Percentiles rank a stretch among this genome's conserved stretches.
phyloP scores from a whole-genome alignment of 192 early-diverging fungal genomes.

The Coemansia sp. region DNA sequence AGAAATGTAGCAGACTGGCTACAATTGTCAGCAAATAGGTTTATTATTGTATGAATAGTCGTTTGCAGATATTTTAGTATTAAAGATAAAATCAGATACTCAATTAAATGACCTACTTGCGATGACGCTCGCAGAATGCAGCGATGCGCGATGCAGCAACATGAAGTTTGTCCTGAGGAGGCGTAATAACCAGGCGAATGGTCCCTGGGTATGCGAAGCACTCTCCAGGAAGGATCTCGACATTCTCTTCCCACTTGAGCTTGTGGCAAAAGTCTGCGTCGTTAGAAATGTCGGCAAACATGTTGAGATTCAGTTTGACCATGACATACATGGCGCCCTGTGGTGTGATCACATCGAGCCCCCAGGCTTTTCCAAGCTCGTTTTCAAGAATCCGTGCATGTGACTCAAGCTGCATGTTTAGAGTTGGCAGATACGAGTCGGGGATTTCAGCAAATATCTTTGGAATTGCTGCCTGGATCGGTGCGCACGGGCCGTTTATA shows the following conservation, averaged over 20 bases:
- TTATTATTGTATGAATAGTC: too few species aligned
- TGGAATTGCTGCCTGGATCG: slow-evolving; percentile 74
- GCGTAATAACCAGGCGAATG: slow-evolving; percentile 77
- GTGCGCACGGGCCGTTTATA: slow-evolving; percentile 77
- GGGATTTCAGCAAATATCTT: slow-evolving; percentile 76
- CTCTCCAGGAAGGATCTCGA: slow-evolving; percentile 80
- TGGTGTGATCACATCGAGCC: slow-evolving; percentile 72
- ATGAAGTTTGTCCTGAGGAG: slow-evolving; percentile 69
- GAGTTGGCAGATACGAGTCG: slow-evolving; percentile 62
- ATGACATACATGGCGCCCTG: slow-evolving; percentile 95
- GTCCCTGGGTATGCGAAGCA: slow-evolving; percentile 81
- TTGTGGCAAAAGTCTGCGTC: slow-evolving; percentile 83
- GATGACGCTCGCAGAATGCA: slow-evolving; percentile 75
- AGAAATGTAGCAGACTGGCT: too few species aligned
- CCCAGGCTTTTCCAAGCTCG: slow-evolving; percentile 62
- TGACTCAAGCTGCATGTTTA: slow-evolving; percentile 64
- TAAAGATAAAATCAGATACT: background rate
- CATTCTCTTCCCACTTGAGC: slow-evolving; percentile 78
- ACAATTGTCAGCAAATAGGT: too few species aligned
- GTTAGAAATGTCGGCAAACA: slow-evolving; percentile 69
- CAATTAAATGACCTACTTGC: slow-evolving; percentile 39
- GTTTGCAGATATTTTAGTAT: too few species aligned
- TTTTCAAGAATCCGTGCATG: slow-evolving; percentile 67
- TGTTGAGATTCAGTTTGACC: slow-evolving; percentile 65
- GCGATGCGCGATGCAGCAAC: slow-evolving; percentile 74